Evolutionary conservation across 768 basidiomycete species (phyloP).

Genomic region (Zangia roseola): DNA sequence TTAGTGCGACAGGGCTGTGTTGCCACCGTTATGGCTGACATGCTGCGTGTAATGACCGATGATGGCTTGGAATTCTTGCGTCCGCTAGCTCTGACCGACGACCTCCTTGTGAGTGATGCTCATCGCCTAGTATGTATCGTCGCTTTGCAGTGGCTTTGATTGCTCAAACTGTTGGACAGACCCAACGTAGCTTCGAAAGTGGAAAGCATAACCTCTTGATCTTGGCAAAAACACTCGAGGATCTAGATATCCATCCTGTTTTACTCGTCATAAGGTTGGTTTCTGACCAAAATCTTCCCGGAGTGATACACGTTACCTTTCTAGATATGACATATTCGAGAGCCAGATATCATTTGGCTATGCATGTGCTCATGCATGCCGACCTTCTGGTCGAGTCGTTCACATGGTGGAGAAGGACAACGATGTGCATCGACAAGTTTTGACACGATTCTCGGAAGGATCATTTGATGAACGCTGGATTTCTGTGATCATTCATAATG

Average conservation of each 20-base stretch:
- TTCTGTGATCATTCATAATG: slow-evolving; percentile 37
- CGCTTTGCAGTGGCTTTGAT: neutral
- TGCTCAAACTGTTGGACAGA: slow-evolving; percentile 31
- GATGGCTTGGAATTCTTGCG: slow-evolving; percentile 55
- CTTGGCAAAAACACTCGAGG: slow-evolving; percentile 56
- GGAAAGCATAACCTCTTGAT: slow-evolving; percentile 68
- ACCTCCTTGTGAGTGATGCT: slow-evolving; percentile 32
- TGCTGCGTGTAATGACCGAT: slow-evolving; percentile 54
- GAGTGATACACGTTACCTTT: slow-evolving; percentile 9
- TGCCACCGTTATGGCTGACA: slow-evolving; percentile 57
- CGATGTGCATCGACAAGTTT: slow-evolving; percentile 50
- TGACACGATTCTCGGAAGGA: slow-evolving; percentile 43
- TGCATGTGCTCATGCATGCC: slow-evolving; percentile 46
- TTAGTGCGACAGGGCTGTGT: slow-evolving; percentile 53
- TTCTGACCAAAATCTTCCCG: neutral
- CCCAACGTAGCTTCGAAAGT: slow-evolving; percentile 46
- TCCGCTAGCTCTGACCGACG: slow-evolving; percentile 46
- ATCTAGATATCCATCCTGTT: slow-evolving; percentile 56
- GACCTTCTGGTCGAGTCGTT: slow-evolving; percentile 51
- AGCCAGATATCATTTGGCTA: slow-evolving; percentile 61
- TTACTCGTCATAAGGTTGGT: slow-evolving; percentile 62
- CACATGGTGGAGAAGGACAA: slow-evolving; percentile 64
- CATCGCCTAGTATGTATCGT: slow-evolving; percentile 33
- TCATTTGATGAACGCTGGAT: slow-evolving; percentile 52
- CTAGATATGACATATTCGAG: slow-evolving; percentile 47